Evolutionary conservation across 2,329 filamentous ascomycete species (phyloP).

Genomic region (Talaromyces sp.): DNA sequence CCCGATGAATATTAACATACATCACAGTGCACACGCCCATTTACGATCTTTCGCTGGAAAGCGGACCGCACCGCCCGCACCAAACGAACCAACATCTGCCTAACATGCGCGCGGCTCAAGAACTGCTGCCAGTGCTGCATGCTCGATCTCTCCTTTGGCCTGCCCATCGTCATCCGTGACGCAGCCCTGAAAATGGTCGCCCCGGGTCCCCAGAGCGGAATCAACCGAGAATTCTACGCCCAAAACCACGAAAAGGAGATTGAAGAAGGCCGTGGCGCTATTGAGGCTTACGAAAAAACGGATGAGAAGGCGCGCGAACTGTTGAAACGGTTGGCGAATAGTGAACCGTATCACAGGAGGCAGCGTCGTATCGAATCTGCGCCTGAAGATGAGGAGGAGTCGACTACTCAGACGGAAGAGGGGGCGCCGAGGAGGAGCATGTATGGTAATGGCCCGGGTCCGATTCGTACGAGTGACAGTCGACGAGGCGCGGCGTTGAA

Average conservation of each 20-base stretch:
- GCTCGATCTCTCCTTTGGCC: slow-evolving; percentile 92
- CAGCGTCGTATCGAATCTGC: slow-evolving; percentile 68
- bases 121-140: slow-evolving; percentile 99
- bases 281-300: slow-evolving; percentile 92
- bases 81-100: slow-evolving; percentile 90
- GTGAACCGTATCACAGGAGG: slow-evolving; percentile 92
- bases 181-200: slow-evolving; percentile 97
- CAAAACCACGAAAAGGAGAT: slow-evolving; percentile 96
- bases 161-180: slow-evolving; percentile 92
- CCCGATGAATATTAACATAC: slow-evolving; percentile 6
- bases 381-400: slow-evolving; percentile 29
- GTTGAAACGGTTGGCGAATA: slow-evolving; percentile 76
- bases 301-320: slow-evolving; percentile 94
- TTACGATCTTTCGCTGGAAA: slow-evolving; percentile 94
- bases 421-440: slow-evolving; percentile 39
- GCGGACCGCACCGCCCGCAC: slow-evolving; percentile 85
- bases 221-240: slow-evolving; percentile 96
- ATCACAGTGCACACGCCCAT: slow-evolving; percentile 74
- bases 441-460: slow-evolving; percentile 51
- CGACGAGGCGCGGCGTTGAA: slow-evolving; percentile 38
- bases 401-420: slow-evolving; percentile 41
- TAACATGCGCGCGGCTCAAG: slow-evolving; percentile 94
- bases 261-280: slow-evolving; percentile 78
- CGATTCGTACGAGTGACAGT: slow-evolving; percentile 69
- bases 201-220: slow-evolving; percentile 82